Conservation (phyloP, 164 flowering plant species). For the Aristolochia fimbriata region DNA sequence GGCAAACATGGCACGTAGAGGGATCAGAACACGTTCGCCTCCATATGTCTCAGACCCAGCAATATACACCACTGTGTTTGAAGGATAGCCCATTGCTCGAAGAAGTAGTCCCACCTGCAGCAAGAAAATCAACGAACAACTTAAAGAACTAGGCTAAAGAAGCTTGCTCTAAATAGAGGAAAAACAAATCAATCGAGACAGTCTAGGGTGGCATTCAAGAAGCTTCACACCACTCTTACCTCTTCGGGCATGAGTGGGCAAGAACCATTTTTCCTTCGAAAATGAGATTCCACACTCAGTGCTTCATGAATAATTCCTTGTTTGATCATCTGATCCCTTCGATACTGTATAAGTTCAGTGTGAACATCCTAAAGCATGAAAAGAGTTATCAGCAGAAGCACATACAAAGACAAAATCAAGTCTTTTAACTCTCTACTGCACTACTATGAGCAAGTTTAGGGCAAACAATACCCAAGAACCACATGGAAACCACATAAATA, state of each 20-base stretch:
- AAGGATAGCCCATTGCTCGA: slow-evolving; percentile 88
- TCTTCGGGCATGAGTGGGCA: slow-evolving; percentile 99
- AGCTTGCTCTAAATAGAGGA: no score
- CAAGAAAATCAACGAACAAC: slow-evolving; percentile 3
- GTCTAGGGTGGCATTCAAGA: no score
- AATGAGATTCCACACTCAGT: slow-evolving; percentile 56
- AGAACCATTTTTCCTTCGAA: slow-evolving; percentile 53
- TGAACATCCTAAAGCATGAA: slow-evolving; percentile 68
- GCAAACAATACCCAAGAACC: no score
- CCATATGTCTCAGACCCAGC: slow-evolving; percentile 92
- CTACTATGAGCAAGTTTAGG: no score
- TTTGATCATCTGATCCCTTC: slow-evolving; percentile 83
- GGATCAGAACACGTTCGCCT: slow-evolving; percentile 84
- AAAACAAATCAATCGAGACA: no score
- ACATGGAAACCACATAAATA: no score
- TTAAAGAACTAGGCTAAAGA: not conserved
- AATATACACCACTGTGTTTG: slow-evolving; percentile 67
- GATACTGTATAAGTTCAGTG: slow-evolving; percentile 83
- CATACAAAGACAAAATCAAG: not conserved
- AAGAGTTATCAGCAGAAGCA: slow-evolving; percentile 4
- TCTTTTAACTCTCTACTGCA: no score
- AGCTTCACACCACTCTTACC: slow-evolving; percentile 21
- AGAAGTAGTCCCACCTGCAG: slow-evolving; percentile 86
- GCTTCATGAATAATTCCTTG: slow-evolving; percentile 51
- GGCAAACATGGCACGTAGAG: slow-evolving; percentile 80